Base-by-base conservation (phyloP, 768 basidiomycete genomes). In the Artomyces pyxidatus region DNA sequence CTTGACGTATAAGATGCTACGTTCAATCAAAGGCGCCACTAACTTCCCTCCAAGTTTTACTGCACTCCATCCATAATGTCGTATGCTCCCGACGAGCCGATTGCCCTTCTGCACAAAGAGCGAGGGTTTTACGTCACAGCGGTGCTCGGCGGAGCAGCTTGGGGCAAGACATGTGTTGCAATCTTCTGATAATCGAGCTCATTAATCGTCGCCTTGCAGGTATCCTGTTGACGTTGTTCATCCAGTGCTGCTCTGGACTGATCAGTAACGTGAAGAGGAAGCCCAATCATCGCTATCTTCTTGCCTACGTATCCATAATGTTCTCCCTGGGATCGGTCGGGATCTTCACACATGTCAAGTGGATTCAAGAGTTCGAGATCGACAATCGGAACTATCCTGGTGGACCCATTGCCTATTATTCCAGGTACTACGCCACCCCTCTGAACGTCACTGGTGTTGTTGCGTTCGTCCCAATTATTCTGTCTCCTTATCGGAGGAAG, bases 321-420 rank as follows among this genome's bases (percentile, higher is more conserved):
- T 52, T 52, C 27, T 2, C 35, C 7, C 39, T 55, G 17, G 52
- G 48, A n/a, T 42, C 39, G 6, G 43, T 55, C 21, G 46, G 46
- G 9, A 43, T 41, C 38, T 53, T 23, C n/a, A 40, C 27, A 12
- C 45, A 55, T 22, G 22, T 40, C 2, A 40, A 40, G 39, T 40
- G 39, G 39, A 23, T 40, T 21, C 23, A 55, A 35, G 39, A 48
- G 52, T 38, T 49, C 35, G 53, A 17, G 12, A 51, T 54, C 42
- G 55, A 54, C 28, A 37, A 49, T 30, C 53, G 55, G 11, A 26
- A 57, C 35, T 42, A 32, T 22, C 53, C 55, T 8, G 52, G 52
- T 10, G 55, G 55, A 9, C 55, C 52, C 12, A 25, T 17, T 11
- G 49, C 35, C 11, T 57, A 42, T n/a, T 32, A 45, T 12, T 22